A percentile compares a stretch with the other conserved stretches of the same genome.
phyloP scores from a whole-genome alignment of 2,329 filamentous ascomycete species.

The Paraphoma sp. region DNA sequence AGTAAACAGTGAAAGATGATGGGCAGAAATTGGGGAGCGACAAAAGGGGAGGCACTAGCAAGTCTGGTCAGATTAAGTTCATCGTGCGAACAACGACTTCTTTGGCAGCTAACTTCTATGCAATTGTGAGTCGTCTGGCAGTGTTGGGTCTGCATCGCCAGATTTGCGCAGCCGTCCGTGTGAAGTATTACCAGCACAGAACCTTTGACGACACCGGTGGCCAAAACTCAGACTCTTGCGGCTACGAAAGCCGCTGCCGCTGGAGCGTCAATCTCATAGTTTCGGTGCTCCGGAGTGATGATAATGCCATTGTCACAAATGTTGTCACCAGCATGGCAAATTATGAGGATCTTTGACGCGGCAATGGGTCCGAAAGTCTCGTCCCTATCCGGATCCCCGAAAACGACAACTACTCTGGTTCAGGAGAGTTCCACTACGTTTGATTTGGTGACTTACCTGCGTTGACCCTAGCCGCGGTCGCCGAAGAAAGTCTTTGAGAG shows the following conservation, averaged over 20 bases:
- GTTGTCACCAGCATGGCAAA: constrained; percentile 46
- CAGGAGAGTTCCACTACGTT: not conserved
- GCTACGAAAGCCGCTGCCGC: constrained; percentile 31
- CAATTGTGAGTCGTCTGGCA: no score
- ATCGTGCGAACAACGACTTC: no score
- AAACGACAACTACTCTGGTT: constrained; percentile 36
- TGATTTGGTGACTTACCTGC: constrained; percentile 19
- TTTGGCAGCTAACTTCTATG: no score
- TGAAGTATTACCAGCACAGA: not conserved
- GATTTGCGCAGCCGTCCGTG: not conserved
- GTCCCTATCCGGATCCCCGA: constrained; percentile 46
- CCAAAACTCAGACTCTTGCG: constrained; percentile 7
- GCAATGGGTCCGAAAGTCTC: constrained; percentile 38
- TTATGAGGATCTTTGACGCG: constrained; percentile 38
- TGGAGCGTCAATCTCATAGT: constrained; percentile 34
- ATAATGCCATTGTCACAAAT: constrained; percentile 40
- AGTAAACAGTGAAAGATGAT: no score
- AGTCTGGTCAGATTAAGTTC: no score
- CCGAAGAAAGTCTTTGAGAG: constrained; percentile 37
- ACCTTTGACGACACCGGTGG: not conserved
- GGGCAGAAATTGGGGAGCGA: no score
- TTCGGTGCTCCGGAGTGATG: constrained; percentile 29
- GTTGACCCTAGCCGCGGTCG: constrained; percentile 26
- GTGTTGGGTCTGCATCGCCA: not conserved
- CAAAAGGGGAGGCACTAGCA: no score